Base-by-base conservation (phyloP, 2,329 filamentous ascomycete genomes). In the Teratosphaeria pseudoeucalypti region DNA sequence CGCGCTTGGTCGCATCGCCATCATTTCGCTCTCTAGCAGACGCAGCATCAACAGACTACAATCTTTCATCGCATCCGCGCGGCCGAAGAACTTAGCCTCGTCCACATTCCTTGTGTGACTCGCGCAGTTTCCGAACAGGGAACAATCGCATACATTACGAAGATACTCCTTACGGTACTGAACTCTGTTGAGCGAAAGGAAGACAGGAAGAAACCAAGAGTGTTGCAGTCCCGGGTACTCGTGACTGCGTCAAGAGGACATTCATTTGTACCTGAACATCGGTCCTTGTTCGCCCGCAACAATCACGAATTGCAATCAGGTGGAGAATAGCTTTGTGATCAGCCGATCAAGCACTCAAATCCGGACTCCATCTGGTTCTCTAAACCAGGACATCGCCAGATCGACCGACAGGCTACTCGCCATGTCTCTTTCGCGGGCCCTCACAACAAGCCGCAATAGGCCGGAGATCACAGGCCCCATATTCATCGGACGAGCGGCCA, bases 401-500 rank as follows among this genome's bases (percentile, higher is more conserved):
- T 57, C 26, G 26, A 19, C n/a, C 32, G n/a, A 37, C 37, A 26
- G 29, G 57, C 37, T 37, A 29, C 34, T 16, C 58, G 57, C 34
- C 65, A 79, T 79, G 80, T 84, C 82, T 68, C 77, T 92, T 66
- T 81, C 85, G 57, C 82, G 88, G 71, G 87, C 87, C 61, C 88
- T 92, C 72, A 89, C 86, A 67, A 88, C 85, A 66, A 83, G 84
- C 74, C 84, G 85, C 74, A 88, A 85, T 77, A 80, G 82, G 66
- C 68, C 78, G 52, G 78, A 79, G 29, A 61, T 64, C 57, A 55
- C 62, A n/a, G n/a, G 64, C 65, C 73, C 71, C 43, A 63, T 64
- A 53, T 65, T 39, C 64, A 62, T 74, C 52, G 69, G 71, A 47
- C 75, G 76, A 57, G 73, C 73, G 66, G 74, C 75, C 61, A 79